Evolutionary conservation across 75 land plant genomes (phyloP).

Genomic region (Pinus taeda): DNA sequence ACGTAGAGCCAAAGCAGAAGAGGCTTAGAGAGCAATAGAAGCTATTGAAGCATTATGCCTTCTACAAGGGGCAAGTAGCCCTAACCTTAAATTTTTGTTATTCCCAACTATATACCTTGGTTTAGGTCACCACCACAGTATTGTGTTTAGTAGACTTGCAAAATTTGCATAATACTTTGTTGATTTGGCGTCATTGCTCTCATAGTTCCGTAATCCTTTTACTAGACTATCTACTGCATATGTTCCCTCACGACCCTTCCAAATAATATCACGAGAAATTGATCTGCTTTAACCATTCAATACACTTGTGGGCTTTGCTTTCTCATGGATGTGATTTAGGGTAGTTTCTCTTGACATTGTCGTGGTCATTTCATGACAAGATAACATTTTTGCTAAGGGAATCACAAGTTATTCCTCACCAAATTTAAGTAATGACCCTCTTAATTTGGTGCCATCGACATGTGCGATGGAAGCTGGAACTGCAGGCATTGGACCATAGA

Average conservation of each 20-base stretch:
- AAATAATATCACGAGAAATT: slow-evolving; percentile 4
- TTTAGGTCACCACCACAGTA: slow-evolving; percentile 45
- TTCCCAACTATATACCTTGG: slow-evolving; percentile 50
- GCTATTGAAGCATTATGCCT: slow-evolving; percentile 19
- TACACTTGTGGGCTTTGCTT: slow-evolving; percentile 11
- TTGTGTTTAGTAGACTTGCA: slow-evolving; percentile 30
- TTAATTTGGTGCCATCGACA: no score
- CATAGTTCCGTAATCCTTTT: slow-evolving; percentile 17
- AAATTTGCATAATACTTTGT: slow-evolving; percentile 27
- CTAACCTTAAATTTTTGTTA: slow-evolving; percentile 21
- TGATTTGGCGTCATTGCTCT: slow-evolving; percentile 5
- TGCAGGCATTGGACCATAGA: no score
- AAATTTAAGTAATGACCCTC: no score
- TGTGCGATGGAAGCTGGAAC: no score
- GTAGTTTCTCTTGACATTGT: slow-evolving; percentile 33
- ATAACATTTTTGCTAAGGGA: slow-evolving; percentile 20
- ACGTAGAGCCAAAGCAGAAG: slow-evolving; percentile 65
- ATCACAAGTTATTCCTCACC: no score
- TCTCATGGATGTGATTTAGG: slow-evolving; percentile 36
- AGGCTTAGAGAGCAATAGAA: slow-evolving; percentile 35
- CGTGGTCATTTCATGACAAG: slow-evolving; percentile 16
- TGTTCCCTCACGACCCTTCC: slow-evolving; percentile 33
- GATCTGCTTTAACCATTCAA: slow-evolving; percentile 14
- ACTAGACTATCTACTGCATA: slow-evolving; percentile 21
- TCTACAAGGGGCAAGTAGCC: slow-evolving; percentile 4